A percentile compares a stretch with the other conserved stretches of the same genome.
Conservation (phyloP, 1,284 basidiomycete genomes). For the Apiotrichum veenhuisii region DNA sequence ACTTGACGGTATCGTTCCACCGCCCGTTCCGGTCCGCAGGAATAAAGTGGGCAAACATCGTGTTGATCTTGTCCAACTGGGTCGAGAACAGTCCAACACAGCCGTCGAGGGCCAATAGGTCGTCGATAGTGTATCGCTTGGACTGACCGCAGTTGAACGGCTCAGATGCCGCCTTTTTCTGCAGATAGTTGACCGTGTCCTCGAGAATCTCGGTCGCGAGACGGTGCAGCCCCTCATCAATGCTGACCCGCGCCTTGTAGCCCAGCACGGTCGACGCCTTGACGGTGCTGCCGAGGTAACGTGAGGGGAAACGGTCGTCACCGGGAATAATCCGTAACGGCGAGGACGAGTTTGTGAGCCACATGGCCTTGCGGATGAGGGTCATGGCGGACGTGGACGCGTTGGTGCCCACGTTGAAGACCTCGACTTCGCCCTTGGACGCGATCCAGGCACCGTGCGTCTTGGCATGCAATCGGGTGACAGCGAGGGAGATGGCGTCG, state of each 20-base stretch:
- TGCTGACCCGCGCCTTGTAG: slow-evolving; percentile 20
- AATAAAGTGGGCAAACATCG: too few species aligned
- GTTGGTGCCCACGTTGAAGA: slow-evolving; percentile 30
- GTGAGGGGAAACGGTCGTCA: slow-evolving; percentile 27
- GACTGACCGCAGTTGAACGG: background rate
- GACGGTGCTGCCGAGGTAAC: slow-evolving; percentile 23
- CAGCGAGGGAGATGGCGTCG: slow-evolving; percentile 25
- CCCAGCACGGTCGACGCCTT: slow-evolving; percentile 22
- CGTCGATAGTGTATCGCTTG: too few species aligned
- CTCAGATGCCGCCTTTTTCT: slow-evolving; percentile 4
- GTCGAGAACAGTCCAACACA: too few species aligned
- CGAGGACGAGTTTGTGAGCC: slow-evolving; percentile 31
- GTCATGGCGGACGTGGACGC: slow-evolving; percentile 19
- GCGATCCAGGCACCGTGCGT: background rate
- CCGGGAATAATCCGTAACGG: slow-evolving; percentile 28
- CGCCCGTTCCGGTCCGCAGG: too few species aligned
- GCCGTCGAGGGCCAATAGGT: too few species aligned
- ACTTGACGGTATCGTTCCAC: too few species aligned
- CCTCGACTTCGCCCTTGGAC: slow-evolving; percentile 17
- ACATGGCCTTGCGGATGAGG: slow-evolving; percentile 28
- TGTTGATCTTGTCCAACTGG: too few species aligned
- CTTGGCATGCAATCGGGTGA: slow-evolving; percentile 14
- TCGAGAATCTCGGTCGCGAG: slow-evolving; percentile 18
- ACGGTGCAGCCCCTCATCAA: slow-evolving; percentile 27
- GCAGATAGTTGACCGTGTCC: slow-evolving; percentile 15